Conservation (phyloP, 179 eudicot species). For the Beta macrorhiza region DNA sequence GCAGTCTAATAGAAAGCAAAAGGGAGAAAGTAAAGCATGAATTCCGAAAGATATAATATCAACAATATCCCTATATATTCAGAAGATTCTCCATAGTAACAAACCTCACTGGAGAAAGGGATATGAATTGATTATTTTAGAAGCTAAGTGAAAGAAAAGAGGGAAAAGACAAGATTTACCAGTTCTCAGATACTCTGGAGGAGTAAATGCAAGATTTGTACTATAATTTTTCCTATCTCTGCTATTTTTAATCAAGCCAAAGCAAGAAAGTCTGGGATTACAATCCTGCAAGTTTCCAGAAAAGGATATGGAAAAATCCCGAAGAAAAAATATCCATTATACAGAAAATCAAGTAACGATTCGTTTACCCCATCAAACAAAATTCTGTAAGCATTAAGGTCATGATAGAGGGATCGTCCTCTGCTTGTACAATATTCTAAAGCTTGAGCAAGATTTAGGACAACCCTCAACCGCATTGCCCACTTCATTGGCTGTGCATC, state of each 20-base stretch:
- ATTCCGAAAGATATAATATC: background rate
- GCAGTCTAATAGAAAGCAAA: background rate
- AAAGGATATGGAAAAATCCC: slow-evolving; percentile 11
- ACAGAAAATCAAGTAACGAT: background rate
- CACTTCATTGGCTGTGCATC: slow-evolving; percentile 85
- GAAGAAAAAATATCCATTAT: background rate
- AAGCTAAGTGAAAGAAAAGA: background rate
- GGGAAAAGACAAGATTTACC: slow-evolving; percentile 38
- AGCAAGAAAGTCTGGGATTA: slow-evolving; percentile 84
- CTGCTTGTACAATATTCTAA: slow-evolving; percentile 78
- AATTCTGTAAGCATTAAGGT: slow-evolving; percentile 88
- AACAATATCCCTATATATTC: background rate
- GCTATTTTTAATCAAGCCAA: slow-evolving; percentile 94
- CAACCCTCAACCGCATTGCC: slow-evolving; percentile 92
- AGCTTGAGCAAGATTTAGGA: slow-evolving; percentile 77
- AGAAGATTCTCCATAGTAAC: background rate
- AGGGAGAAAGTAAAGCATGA: background rate
- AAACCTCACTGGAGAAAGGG: background rate
- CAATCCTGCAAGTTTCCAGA: slow-evolving; percentile 50
- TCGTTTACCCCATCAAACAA: slow-evolving; percentile 72
- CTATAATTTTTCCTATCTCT: slow-evolving; percentile 91
- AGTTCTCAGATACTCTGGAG: slow-evolving; percentile 88
- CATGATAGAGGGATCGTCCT: slow-evolving; percentile 89
- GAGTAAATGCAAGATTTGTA: slow-evolving; percentile 90
- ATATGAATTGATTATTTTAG: background rate